A percentile compares a stretch with the other conserved stretches of the same genome.
These are phyloP conservation scores for Solanum ahanhuiri DNA, from an alignment of 257 asterid genomes.

Conservation along the genomic window DNA sequence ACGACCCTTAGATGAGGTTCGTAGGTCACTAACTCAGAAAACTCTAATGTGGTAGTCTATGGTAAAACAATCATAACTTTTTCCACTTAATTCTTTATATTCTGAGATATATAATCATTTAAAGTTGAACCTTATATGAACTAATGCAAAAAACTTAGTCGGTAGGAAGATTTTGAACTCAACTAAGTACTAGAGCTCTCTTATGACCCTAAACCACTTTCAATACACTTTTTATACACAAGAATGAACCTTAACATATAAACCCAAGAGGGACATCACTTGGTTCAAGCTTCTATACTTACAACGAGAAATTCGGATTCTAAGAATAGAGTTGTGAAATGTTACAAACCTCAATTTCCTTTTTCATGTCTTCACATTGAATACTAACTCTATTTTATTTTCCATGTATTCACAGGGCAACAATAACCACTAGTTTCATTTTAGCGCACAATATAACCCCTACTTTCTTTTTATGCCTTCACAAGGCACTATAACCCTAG, in stretches of 20 bases:
- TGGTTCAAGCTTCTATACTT: not conserved
- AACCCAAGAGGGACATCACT: not conserved
- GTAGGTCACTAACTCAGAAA: not conserved
- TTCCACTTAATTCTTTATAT: no score
- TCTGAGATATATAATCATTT: not conserved
- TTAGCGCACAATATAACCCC: not conserved
- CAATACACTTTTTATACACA: not conserved
- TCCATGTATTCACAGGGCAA: not conserved
- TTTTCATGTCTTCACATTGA: not conserved
- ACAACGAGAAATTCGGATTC: not conserved
- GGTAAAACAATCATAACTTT: not conserved
- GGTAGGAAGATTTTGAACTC: not conserved
- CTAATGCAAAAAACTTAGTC: not conserved
- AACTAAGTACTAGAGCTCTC: not conserved
- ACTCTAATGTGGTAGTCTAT: no score
- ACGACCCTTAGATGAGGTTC: not conserved
- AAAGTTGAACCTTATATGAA: not conserved
- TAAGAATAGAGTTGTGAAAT: not conserved
- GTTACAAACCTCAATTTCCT: not conserved
- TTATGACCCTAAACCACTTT: not conserved
- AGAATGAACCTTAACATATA: not conserved
- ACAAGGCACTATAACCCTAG: not conserved
- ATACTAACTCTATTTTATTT: not conserved
- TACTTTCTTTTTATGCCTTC: not conserved
- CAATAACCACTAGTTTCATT: not conserved